Base-by-base conservation (phyloP, 2,329 filamentous ascomycete genomes). In the Pseudogymnoascus verrucosus region DNA sequence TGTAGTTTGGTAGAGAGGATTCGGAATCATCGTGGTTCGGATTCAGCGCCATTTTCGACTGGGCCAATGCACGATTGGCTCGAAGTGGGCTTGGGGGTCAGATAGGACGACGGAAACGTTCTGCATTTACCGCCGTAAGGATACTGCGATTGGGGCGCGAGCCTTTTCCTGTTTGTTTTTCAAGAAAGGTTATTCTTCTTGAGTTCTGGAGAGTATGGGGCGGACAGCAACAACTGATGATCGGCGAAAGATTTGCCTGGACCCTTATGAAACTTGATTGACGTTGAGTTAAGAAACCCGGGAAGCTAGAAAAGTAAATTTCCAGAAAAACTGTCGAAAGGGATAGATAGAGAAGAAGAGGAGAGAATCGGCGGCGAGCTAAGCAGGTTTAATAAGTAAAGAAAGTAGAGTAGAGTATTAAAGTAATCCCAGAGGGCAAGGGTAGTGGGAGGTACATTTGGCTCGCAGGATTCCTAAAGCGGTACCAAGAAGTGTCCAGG, bases 31-130 rank as follows among this genome's bases (percentile, higher is more conserved):
- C 28, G n/a, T 57, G 21, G 12, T 64, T 47, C 23, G 65, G 62
- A 60, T 68, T 62, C 64, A 72, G 66, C 71, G 70, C 70, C 71
- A 73, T 71, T 71, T 71, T 67, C 70, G 65, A 23, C 68, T 71
- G 4, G 70, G 70, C 37, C 71, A 72, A 67, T 72, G 70, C 62
- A 72, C 39, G n/a, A 73, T 68, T 7, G 65, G 65, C 12, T 63
- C 57, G 54, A 67, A 67, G 61, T 68, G 66, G 44, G 66, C 37
- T 34, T 64, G 64, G 57, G 67, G 34, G 44, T 42, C 64, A 19
- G 36, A 28, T 10, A 66, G 63, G 61, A 54, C 26, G 47, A 54
- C 47, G 47, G 16, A 54, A 31, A 31, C 47, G 47, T 19, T 54
- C 47, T 54, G 47, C 47, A 54, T 54, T 54, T 54, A 54, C 47